Base-by-base conservation (phyloP, 139 green algal genomes). In the Picochlorum costavermella region DNA sequence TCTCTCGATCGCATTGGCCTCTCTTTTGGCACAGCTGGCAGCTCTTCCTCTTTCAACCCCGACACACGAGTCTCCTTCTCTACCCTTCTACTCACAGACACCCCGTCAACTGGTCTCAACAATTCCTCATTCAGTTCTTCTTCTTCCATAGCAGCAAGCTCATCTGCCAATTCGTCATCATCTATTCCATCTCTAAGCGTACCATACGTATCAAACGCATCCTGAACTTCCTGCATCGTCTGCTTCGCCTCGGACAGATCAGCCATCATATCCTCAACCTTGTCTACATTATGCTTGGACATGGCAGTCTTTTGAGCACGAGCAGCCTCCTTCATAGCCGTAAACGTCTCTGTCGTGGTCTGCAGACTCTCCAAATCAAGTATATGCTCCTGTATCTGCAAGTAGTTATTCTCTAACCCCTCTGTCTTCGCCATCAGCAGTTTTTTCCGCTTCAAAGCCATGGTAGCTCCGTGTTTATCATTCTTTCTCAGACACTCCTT, bases 381-480 rank as follows among this genome's bases (percentile, higher is more conserved):
- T 61, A 88, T 76, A 82, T 98, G 91, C 79, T 98, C 92, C 29
- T 87, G 84, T 2, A 98, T 72, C 13, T 87, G 86, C 65, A 93
- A 77, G 44, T 96, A 87, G 69, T 96, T 86, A 59, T 94, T 96
- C 64, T 90, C 83, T 6, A 97, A 67, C 49, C 85, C 72, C 37
- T 86, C 82, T 14, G 92, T 68, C 80, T 98, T 88, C n/a, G 30
- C 61, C 77, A 96, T 86, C 49, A 89, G 89, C 68, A 95, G 72
- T 68, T 96, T 96, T 71, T 96, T 96, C 77, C 88, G 90, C 69
- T 96, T 97, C 30, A 97, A 64, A 28, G 84, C 89, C 69, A 90
- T 81, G 17, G 94, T 65, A 26, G 90, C 90, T 29, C 44, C 49
- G 76, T 76, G 11, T 55, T 66, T 66, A 57, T 66, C 56, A 29